phyloP scores from a whole-genome alignment of 2,329 filamentous ascomycete species.

The Pseudocercospora musae region DNA sequence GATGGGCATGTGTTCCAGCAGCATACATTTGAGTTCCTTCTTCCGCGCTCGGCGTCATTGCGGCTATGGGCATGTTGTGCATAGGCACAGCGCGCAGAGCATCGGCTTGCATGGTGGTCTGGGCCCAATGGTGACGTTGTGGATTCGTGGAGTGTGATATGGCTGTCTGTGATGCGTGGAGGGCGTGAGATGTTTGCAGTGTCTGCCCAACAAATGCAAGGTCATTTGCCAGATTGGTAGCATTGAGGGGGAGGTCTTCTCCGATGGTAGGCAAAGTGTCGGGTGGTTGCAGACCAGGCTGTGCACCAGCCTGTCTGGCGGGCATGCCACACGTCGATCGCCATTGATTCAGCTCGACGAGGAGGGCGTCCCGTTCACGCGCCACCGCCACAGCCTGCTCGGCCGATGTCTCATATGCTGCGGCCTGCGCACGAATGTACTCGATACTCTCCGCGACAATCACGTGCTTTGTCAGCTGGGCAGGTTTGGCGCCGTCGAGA shows the following conservation, averaged over 20 bases:
- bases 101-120: no score
- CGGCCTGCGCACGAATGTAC: constrained; percentile 5
- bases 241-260: background rate
- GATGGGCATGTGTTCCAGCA: background rate
- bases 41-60: background rate
- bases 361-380: constrained; percentile 7
- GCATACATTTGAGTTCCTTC: background rate
- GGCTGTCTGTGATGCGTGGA: background rate
- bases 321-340: background rate
- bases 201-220: background rate
- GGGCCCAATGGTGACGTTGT: background rate
- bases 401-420: background rate
- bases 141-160: background rate
- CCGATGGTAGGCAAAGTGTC: background rate
- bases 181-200: background rate
- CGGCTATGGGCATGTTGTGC: background rate
- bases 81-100: background rate
- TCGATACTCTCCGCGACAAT: constrained; percentile 16
- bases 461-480: constrained; percentile 20
- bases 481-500: constrained; percentile 13
- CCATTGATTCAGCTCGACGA: constrained; percentile 2
- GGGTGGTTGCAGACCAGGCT: background rate
- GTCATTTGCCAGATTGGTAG: background rate
- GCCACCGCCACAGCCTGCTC: constrained; percentile 5
- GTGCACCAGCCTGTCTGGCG: background rate